phyloP scores from a whole-genome alignment of 2,329 filamentous ascomycete species.

The Sporothrix globosa region DNA sequence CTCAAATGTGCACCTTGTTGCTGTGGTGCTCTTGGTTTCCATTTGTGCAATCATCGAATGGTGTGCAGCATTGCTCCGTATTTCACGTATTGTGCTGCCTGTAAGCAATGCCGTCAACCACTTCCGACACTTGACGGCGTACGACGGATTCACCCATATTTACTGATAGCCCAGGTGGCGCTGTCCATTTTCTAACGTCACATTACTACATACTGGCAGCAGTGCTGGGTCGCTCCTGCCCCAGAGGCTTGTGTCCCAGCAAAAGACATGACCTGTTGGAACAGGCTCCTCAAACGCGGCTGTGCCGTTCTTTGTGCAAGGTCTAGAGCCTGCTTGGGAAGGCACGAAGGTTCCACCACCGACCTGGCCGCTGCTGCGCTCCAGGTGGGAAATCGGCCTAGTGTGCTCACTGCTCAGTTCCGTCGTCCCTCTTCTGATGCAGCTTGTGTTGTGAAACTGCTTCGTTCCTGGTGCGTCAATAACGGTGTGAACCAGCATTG shows the following conservation, averaged over 20 bases:
- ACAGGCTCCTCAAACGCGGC: slow-evolving; percentile 23
- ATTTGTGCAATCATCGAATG: slow-evolving; percentile 1
- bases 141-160: too few species aligned
- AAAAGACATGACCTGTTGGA: slow-evolving; percentile 6
- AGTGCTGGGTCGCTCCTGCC: slow-evolving; percentile 10
- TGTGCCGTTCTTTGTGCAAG: slow-evolving; percentile 18
- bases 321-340: slow-evolving; percentile 4
- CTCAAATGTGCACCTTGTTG: background rate
- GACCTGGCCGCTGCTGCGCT: slow-evolving; percentile 13
- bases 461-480: slow-evolving; percentile 6
- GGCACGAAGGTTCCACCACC: slow-evolving; percentile 1
- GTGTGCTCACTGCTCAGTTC: background rate
- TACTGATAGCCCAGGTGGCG: background rate
- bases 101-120: background rate
- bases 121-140: background rate
- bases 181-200: background rate
- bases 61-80: background rate
- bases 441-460: slow-evolving; percentile 8
- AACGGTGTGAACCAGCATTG: background rate
- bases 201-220: too few species aligned
- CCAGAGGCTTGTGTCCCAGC: background rate
- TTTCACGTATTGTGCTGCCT: background rate
- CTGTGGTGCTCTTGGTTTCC: background rate
- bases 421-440: background rate
- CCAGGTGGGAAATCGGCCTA: background rate